A percentile compares a stretch with the other conserved stretches of the same genome.
Conservation (phyloP, 768 basidiomycete species). For the Termitomyces sp. region DNA sequence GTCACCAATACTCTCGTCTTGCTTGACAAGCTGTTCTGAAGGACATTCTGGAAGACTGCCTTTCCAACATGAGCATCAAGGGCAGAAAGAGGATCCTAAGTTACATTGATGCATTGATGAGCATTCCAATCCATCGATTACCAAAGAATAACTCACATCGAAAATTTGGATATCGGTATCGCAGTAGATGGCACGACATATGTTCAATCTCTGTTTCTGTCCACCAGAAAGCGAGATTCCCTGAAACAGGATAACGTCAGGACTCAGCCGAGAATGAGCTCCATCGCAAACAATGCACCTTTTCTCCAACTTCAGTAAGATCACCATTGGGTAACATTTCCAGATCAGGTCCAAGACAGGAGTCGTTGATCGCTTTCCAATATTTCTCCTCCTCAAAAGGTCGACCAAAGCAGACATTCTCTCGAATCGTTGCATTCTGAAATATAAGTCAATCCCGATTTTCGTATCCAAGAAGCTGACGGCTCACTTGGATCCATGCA, state of each 20-base stretch:
- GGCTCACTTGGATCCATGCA: slow-evolving; percentile 80
- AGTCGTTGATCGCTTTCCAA: slow-evolving; percentile 74
- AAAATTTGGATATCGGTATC: slow-evolving; percentile 85
- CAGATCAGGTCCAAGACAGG: slow-evolving; percentile 78
- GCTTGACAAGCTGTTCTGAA: slow-evolving; percentile 54
- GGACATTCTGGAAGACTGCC: slow-evolving; percentile 80
- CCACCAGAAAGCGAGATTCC: slow-evolving; percentile 90
- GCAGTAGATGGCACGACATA: slow-evolving; percentile 85
- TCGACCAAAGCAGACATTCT: slow-evolving; percentile 87
- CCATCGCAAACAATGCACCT: slow-evolving; percentile 21
- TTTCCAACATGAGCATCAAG: slow-evolving; percentile 92
- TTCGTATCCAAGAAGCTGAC: not conserved
- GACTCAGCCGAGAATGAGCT: not conserved
- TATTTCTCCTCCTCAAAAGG: slow-evolving; percentile 80
- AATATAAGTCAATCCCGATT: not conserved
- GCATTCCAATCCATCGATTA: not conserved
- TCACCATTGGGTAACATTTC: slow-evolving; percentile 77
- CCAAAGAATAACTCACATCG: slow-evolving; percentile 41
- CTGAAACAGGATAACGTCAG: slow-evolving; percentile 21
- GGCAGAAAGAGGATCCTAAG: slow-evolving; percentile 79
- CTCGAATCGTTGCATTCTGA: slow-evolving; percentile 79
- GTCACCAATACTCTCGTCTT: slow-evolving; percentile 91
- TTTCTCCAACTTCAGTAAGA: slow-evolving; percentile 82
- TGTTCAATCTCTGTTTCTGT: slow-evolving; percentile 74
- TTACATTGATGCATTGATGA: not conserved